Evolutionary conservation across 768 basidiomycete genomes (phyloP).

Genomic region (Rubroboletus satanas): DNA sequence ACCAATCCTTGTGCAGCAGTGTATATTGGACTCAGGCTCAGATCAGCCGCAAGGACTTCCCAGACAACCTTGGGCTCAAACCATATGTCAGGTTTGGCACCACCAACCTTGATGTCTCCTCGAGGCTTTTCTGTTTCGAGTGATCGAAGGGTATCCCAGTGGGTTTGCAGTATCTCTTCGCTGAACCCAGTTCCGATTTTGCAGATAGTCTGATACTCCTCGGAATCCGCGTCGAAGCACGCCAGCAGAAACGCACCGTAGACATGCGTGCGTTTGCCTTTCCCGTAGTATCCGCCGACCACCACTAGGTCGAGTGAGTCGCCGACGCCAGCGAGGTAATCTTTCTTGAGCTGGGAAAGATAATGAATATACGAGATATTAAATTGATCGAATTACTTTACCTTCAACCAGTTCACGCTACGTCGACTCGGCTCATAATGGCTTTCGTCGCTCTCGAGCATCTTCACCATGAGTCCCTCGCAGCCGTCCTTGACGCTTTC

Average conservation of each 20-base stretch:
- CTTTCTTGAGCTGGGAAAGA: conserved; percentile 83
- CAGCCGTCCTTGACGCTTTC: conserved; percentile 98
- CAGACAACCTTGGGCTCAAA: conserved; percentile 97
- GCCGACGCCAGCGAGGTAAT: conserved; percentile 93
- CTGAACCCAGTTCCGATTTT: conserved; percentile 99
- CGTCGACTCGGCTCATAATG: conserved; percentile 94
- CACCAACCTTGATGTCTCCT: conserved; percentile 84
- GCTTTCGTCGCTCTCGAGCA: conserved; percentile 88
- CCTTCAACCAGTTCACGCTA: conserved; percentile 98
- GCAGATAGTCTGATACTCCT: conserved; percentile 96
- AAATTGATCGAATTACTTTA: conserved; percentile 27
- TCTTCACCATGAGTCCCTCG: conserved; percentile 99
- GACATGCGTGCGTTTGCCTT: conserved; percentile 95
- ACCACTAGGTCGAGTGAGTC: conserved; percentile 97
- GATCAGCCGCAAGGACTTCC: conserved; percentile 96
- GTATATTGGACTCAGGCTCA: conserved; percentile 95
- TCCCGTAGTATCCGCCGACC: conserved; percentile 96
- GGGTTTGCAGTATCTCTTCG: conserved; percentile 79
- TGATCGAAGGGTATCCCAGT: conserved; percentile 78
- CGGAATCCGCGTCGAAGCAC: conserved; percentile 91
- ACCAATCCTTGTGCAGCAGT: conserved; percentile 92
- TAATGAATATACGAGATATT: background rate
- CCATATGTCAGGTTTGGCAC: conserved; percentile 96
- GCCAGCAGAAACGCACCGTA: conserved; percentile 98
- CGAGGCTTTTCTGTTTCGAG: conserved; percentile 67